phyloP scores from a whole-genome alignment of 108 stramenopile species.

The Schizochytrium sp. region DNA sequence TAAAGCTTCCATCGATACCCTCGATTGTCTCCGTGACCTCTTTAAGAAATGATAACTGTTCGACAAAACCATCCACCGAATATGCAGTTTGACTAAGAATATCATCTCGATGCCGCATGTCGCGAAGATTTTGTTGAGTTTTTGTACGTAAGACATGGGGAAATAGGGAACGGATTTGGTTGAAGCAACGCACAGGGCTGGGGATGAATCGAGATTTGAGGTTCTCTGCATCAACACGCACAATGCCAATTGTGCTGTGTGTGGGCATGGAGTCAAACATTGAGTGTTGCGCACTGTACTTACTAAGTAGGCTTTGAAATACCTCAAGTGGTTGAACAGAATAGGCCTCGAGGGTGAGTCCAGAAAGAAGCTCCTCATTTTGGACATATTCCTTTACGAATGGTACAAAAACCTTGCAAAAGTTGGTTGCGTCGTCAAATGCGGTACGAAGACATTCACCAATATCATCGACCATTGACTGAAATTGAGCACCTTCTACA shows the following conservation, averaged over 20 bases:
- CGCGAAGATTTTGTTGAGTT: slow-evolving; percentile 65
- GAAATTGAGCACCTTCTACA: slow-evolving; percentile 45
- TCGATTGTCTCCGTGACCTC: slow-evolving; percentile 66
- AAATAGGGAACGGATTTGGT: slow-evolving; percentile 66
- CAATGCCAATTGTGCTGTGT: slow-evolving; percentile 70
- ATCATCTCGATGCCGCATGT: slow-evolving; percentile 70
- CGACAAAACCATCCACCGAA: slow-evolving; percentile 73
- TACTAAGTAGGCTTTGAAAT: not conserved
- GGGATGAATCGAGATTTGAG: slow-evolving; percentile 72
- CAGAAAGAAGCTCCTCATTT: slow-evolving; percentile 63
- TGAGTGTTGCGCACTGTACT: slow-evolving; percentile 4
- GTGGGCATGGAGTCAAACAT: slow-evolving; percentile 67
- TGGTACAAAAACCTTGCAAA: slow-evolving; percentile 71
- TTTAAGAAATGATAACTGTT: slow-evolving; percentile 71
- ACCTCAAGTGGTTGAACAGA: slow-evolving; percentile 9
- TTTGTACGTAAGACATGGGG: slow-evolving; percentile 70
- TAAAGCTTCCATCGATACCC: slow-evolving; percentile 70
- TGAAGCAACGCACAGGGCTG: slow-evolving; percentile 70
- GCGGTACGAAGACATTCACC: slow-evolving; percentile 8
- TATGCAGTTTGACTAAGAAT: slow-evolving; percentile 65
- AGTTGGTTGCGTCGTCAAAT: slow-evolving; percentile 65
- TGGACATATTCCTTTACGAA: slow-evolving; percentile 65
- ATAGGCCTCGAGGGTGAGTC: not conserved
- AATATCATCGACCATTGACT: slow-evolving; percentile 58
- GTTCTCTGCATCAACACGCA: slow-evolving; percentile 69